A percentile compares a stretch with the other conserved stretches of the same genome.
phyloP scores from a whole-genome alignment of 768 basidiomycete species.

The Lactifluus rugatus region DNA sequence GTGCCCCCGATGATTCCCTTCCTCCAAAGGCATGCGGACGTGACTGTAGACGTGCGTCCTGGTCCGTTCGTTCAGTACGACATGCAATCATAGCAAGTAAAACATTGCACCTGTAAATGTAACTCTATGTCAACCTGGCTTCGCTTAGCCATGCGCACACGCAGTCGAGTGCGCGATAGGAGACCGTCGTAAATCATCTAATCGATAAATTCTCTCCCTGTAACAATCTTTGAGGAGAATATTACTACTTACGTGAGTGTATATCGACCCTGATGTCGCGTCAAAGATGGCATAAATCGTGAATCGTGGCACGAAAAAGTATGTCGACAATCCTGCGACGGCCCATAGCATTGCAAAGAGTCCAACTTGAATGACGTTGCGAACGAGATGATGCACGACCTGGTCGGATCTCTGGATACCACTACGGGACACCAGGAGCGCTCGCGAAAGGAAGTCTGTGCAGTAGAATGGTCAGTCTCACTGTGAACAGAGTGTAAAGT shows the following conservation, averaged over 20 bases:
- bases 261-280: not conserved
- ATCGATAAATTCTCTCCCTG: not conserved
- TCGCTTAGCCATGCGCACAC: not conserved
- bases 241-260: not conserved
- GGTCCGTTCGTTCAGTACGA: not conserved
- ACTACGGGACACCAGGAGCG: not conserved
- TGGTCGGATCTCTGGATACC: not conserved
- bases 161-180: not conserved
- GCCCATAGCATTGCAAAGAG: not conserved
- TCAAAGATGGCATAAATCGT: not conserved
- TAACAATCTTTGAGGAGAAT: not conserved
- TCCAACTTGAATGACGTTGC: not conserved
- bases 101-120: not conserved
- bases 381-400: not conserved
- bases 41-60: not conserved
- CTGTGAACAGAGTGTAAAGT: not conserved
- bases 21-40: not conserved
- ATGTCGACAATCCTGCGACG: not conserved
- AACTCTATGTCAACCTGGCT: not conserved
- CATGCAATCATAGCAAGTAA: not conserved
- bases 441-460: not conserved
- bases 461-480: not conserved
- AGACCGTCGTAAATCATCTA: conserved; percentile 2
- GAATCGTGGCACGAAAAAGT: not conserved
- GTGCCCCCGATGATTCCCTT: not conserved